Base-by-base conservation (phyloP, 768 basidiomycete species). In the Lyophyllum semitale region DNA sequence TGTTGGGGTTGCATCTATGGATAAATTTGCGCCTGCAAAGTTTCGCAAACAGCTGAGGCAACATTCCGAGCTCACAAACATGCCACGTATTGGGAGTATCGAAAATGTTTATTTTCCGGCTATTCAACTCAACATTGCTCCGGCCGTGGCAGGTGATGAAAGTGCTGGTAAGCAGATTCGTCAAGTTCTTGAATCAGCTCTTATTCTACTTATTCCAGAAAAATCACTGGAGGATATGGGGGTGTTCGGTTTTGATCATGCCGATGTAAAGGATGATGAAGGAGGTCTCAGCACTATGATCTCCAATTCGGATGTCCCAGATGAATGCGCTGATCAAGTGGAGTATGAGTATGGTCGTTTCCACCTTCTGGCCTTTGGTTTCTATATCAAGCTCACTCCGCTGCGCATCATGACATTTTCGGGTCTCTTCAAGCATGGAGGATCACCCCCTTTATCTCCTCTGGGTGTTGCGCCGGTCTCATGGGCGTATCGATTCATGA, bases 291-390 rank as follows among this genome's bases (percentile, higher is more conserved):
- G 58, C 1, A 17, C 13, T 3, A 57, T 62, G 52, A 45, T 57
- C 18, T 13, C 52, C 2, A 47, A 59, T 23, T 51, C 44, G 1
- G 37, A 50, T 27, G 6, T 59, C 18, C 55, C 54, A n/a, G 9
- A 3, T 2, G 53, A 53, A n/a, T n/a, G n/a, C n/a, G n/a, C n/a
- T n/a, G n/a, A n/a, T n/a, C n/a, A n/a, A n/a, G n/a, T n/a, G n/a
- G n/a, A n/a, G n/a, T n/a, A n/a, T n/a, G n/a, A n/a, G 51, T 33
- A 13, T 32, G 58, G 63, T 5, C 26, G 51, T 1, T 64, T 64
- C 30, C 58, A 64, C 32, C 43, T 64, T 18, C 29, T 61, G 22
- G 41, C 26, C 6, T 45, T 61, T 12, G 60, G 60, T 4, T 8
- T 55, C n/a, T 63, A 49, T 22, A 43, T 59, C 26, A 18, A 32